Base-by-base conservation (phyloP, 345 rosid genomes). In the Gossypium anomalum region DNA sequence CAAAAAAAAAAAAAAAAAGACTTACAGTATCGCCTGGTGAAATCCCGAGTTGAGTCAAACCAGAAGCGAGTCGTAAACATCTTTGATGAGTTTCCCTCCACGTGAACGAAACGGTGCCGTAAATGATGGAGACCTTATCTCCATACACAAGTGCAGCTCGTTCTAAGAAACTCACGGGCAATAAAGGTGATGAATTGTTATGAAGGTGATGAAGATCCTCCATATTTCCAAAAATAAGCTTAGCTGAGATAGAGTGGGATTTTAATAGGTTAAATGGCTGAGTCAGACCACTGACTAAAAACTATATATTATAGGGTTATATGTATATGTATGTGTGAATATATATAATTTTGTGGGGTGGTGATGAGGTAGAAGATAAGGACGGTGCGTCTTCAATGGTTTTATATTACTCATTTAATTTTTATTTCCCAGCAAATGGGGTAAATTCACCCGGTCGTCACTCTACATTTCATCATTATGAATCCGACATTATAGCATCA, bases 51-150 rank as follows among this genome's bases (percentile, higher is more conserved):
- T 80, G 84, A 29, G 74, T 11, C 19, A 90, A 81, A 79, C 90
- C 89, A 29, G 97, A 92, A 78, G 98, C 93, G 51, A 93, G 56
- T 52, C 77, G 87, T 67, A 82, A 80, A 76, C 98, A 90, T 73
- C 89, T 87, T 25, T 79, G 68, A 66, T 83, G 79, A 7, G 96
- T 90, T 62, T 92, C 78, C 10, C 79, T 79, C 96, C 97, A 93
- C 0, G 94, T 79, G 80, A 80, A 89, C n/a, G 53, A 59, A 38
- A 79, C 22, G 4, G 53, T 4, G n/a, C 92, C 90, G 67, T 90
- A 86, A 47, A 90, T 67, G 22, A 92, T 67, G 73, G 97, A 87
- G 10, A 70, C 71, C 62, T 76, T 82, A 69, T 83, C 81, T 41
- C 83, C 82, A 71, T 84, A 83, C 73, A 90, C 87, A 20, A 23